Conservation (phyloP, 2,329 filamentous ascomycete species). For the Aspergillus chevalieri region DNA sequence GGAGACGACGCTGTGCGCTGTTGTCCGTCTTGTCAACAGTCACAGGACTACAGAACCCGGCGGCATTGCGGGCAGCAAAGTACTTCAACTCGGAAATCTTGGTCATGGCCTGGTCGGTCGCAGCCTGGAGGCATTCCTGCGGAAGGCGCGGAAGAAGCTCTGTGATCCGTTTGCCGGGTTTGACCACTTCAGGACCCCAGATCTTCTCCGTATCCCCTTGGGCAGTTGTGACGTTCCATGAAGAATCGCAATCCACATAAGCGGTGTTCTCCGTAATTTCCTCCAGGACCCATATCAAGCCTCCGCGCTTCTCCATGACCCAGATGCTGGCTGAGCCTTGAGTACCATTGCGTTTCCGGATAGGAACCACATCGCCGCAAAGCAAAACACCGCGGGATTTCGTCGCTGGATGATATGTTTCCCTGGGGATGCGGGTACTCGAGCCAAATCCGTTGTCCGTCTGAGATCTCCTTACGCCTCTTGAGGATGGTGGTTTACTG, state of each 20-base stretch:
- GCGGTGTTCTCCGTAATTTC: slow-evolving; percentile 95
- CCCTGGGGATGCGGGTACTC: slow-evolving; percentile 49
- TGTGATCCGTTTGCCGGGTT: slow-evolving; percentile 66
- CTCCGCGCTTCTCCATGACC: slow-evolving; percentile 95
- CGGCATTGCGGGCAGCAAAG: slow-evolving; percentile 76
- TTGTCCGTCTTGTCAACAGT: slow-evolving; percentile 68
- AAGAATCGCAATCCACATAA: slow-evolving; percentile 67
- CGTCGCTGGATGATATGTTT: slow-evolving; percentile 60
- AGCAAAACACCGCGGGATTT: slow-evolving; percentile 84
- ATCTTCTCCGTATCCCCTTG: slow-evolving; percentile 76
- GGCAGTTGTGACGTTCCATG: slow-evolving; percentile 64
- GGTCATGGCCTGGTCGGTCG: slow-evolving; percentile 66
- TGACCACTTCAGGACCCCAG: slow-evolving; percentile 68
- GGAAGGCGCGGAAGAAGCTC: slow-evolving; percentile 77
- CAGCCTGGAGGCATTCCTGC: slow-evolving; percentile 62
- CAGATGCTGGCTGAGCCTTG: slow-evolving; percentile 91
- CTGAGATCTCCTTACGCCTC: slow-evolving; percentile 42
- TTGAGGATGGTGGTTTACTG: slow-evolving; percentile 67
- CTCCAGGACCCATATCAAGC: slow-evolving; percentile 94
- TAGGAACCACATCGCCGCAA: slow-evolving; percentile 96
- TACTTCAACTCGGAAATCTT: slow-evolving; percentile 66
- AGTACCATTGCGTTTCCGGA: slow-evolving; percentile 88
- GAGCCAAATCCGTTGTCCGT: slow-evolving; percentile 54
- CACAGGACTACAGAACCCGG: slow-evolving; percentile 74
- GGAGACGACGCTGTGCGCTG: slow-evolving; percentile 56